Conservation (phyloP, 306 rosid species). For the Ceratonia siliqua region DNA sequence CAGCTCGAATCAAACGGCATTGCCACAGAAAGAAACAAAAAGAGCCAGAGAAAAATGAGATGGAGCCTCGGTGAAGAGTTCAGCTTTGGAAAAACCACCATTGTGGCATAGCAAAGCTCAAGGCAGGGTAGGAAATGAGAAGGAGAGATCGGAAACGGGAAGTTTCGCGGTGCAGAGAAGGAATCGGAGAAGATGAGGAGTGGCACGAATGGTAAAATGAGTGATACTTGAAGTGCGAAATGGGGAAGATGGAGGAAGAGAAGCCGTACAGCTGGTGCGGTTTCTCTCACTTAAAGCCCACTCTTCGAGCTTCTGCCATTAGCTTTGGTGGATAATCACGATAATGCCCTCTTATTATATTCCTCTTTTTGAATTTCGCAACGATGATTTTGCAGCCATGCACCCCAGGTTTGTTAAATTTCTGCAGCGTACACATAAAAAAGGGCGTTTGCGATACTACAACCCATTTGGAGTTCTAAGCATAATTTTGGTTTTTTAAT, state of each 20-base stretch:
- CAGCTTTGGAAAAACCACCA: conserved; percentile 16
- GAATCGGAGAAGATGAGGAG: conserved; percentile 16
- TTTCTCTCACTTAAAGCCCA: conserved; percentile 77
- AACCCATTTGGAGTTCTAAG: too few species aligned
- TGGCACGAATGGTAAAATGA: conserved; percentile 51
- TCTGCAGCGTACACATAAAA: too few species aligned
- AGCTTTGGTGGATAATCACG: conserved; percentile 58
- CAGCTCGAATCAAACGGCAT: conserved; percentile 21
- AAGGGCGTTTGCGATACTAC: too few species aligned
- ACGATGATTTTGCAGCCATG: conserved; percentile 26
- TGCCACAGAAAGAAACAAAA: background rate
- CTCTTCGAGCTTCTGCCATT: conserved; percentile 53
- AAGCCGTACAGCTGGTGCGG: conserved; percentile 37
- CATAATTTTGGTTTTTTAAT: too few species aligned
- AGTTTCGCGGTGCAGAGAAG: background rate
- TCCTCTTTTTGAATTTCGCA: conserved; percentile 39
- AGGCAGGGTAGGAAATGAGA: background rate
- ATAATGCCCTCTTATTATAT: conserved; percentile 44
- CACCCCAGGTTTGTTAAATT: conserved; percentile 11
- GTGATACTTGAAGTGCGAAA: conserved; percentile 50
- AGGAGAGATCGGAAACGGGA: conserved; percentile 26
- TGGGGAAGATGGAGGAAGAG: conserved; percentile 45
- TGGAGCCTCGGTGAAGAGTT: background rate
- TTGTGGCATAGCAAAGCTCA: conserved; percentile 30
- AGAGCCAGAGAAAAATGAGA: background rate